Evolutionary conservation across 2,329 filamentous ascomycete species (phyloP), one percentile per base, ranked within the genome.

Genomic region (Didymella pinodella): DNA sequence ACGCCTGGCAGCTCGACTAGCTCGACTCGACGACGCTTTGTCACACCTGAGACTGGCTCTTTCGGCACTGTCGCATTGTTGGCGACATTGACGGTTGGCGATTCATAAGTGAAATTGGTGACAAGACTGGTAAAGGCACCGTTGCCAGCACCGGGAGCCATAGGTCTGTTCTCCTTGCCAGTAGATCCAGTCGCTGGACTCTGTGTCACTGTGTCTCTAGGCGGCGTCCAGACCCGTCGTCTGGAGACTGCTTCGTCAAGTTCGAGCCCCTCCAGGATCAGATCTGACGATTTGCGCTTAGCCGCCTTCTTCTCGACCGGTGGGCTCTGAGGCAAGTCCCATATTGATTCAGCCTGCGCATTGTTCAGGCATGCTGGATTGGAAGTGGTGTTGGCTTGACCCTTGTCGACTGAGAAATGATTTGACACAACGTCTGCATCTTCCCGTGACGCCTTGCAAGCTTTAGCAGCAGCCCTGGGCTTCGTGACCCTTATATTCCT

Each of bases 181-280:
- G 61, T 48, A 8, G 68, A 70, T 20, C 65, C 65, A 4, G 61
- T 65, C 14, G 63, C 56, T 14, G 61, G 55, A 32, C 59, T 60
- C 26, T 54, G 22, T 12, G 52, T 46, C 12, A 47, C 29, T 0
- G 75, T 76, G 25, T 78, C 70, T 40, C 51, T 66, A 3, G 70
- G 61, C 5, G 77, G 77, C 20, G 77, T 78, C 77, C 77, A 78
- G 51, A 75, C 68, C 25, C 63, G 67, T 48, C 75, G 65, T 55
- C 77, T 64, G 3, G 58, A 48, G 2, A 74, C 63, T 1, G 74
- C 76, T 48, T 69, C 66, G 20, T 75, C 71, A 3, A 77, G 49
- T 2, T 73, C 66, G 6, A 75, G 47, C 2, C 60, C 54, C 14
- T 66, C 41, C 14, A 58, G n/a, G 14, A 56, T 8, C 16, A 41